A percentile compares a stretch with the other conserved stretches of the same genome.
These are phyloP conservation scores for Trypanosoma cruzi DNA, from an alignment of 208 protist genomes.

Conservation along the genomic window DNA sequence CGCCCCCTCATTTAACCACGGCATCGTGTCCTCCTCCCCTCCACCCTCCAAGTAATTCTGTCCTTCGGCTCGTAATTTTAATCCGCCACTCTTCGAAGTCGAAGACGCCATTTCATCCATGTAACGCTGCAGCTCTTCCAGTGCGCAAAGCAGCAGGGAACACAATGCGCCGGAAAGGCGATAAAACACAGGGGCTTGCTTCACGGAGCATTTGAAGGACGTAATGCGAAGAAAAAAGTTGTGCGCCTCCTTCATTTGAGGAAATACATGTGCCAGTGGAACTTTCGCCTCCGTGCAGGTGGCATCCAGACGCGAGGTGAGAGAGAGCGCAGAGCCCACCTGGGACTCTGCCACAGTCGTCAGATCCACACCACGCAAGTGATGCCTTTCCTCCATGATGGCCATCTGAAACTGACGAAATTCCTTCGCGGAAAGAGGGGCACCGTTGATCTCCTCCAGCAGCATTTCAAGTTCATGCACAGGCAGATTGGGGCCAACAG, in stretches of 20 bases:
- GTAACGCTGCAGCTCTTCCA: slow-evolving; percentile 24
- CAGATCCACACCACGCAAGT: slow-evolving; percentile 61
- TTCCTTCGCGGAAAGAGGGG: slow-evolving; percentile 46
- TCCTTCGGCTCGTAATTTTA: neutral
- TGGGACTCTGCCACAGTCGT: slow-evolving; percentile 39
- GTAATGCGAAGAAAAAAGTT: slow-evolving; percentile 56
- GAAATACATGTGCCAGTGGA: slow-evolving; percentile 50
- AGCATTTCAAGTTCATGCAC: slow-evolving; percentile 44
- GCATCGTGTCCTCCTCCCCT: neutral
- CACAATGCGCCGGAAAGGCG: slow-evolving; percentile 27
- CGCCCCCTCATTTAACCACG: slow-evolving; percentile 13
- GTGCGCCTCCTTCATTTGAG: slow-evolving; percentile 56
- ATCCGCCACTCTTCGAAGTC: neutral
- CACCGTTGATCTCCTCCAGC: slow-evolving; percentile 59
- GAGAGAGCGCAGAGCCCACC: slow-evolving; percentile 47
- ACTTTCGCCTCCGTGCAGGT: slow-evolving; percentile 57
- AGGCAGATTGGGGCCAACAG: slow-evolving; percentile 33
- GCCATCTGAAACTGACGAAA: slow-evolving; percentile 66
- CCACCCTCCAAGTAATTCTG: neutral
- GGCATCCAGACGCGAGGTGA: slow-evolving; percentile 68
- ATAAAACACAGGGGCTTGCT: slow-evolving; percentile 29
- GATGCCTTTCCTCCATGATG: slow-evolving; percentile 63
- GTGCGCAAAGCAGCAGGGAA: slow-evolving; percentile 13
- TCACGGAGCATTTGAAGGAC: slow-evolving; percentile 23
- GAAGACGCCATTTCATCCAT: neutral